Percentiles rank a stretch among this genome's conserved stretches.
Evolutionary conservation across 345 rosid species (phyloP).

Genomic region (Linum trigynum): DNA sequence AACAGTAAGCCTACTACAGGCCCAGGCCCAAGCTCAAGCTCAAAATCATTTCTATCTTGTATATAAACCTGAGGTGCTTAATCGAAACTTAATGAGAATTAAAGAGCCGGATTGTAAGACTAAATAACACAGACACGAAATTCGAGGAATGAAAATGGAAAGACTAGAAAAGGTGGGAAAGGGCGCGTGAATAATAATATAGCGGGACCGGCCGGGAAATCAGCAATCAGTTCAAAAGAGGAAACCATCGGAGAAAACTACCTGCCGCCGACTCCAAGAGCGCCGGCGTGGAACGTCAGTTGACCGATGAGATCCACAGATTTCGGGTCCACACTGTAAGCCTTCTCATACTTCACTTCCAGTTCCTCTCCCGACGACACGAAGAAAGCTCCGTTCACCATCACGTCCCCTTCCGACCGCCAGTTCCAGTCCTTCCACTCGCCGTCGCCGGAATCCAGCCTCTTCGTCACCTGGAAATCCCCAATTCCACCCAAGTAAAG

Average conservation of each 20-base stretch:
- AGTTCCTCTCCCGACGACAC: conserved; percentile 68
- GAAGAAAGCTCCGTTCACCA: conserved; percentile 93
- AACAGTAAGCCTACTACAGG: not conserved
- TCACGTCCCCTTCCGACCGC: conserved; percentile 81
- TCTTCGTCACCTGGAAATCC: conserved; percentile 64
- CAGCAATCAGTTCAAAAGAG: conserved; percentile 8
- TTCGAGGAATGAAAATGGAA: not conserved
- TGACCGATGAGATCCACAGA: conserved; percentile 58
- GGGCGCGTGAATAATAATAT: not conserved
- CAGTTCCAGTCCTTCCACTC: conserved; percentile 87
- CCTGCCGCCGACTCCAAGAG: conserved; percentile 28
- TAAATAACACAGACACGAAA: no score
- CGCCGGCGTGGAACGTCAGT: conserved; percentile 19
- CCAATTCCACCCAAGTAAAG: no score
- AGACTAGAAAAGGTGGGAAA: conserved; percentile 11
- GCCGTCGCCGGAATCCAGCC: conserved; percentile 68
- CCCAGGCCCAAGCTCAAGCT: not conserved
- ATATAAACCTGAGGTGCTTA: no score
- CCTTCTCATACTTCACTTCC: conserved; percentile 76
- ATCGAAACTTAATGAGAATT: no score
- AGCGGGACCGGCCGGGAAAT: not conserved
- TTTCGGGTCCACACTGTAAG: conserved; percentile 84
- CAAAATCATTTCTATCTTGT: no score
- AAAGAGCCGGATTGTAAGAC: not conserved
- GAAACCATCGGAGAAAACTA: conserved; percentile 10